Evolutionary conservation across 2,329 filamentous ascomycete genomes (phyloP), one percentile per base, ranked within the genome.

Genomic region (Cyanodermella asteris): DNA sequence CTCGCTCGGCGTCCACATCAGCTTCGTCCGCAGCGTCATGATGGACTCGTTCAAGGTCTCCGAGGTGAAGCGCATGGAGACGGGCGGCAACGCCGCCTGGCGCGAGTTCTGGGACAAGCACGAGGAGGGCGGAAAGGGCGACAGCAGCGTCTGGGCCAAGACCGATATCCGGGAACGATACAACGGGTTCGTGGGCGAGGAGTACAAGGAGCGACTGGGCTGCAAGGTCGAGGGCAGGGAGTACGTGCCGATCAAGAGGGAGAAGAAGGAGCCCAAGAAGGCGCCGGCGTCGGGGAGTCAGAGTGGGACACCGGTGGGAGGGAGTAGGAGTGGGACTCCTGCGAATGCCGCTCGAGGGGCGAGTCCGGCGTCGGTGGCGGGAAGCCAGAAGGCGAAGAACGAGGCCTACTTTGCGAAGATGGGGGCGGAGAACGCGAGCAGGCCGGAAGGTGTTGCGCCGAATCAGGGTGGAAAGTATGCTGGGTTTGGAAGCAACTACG

Each of bases 11-110:
- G 87, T 97, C 18, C 87, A 97, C 58, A 91, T 97, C 49, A 91
- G 81, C 46, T 97, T 97, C 54, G 82, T 97, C 35, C 75, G 87
- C 31, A 87, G 76, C 42, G 87, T 94, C 43, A 91, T 80, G 33
- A 97, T 97, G 87, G 87, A 97, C 55, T 81, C 81, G 29, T 94
- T 97, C 60, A 97, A 97, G 50, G 67, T 70, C 35, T 64, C 65
- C 40, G 87, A 97, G 52, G 84, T 94, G 41, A 72, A 78, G 50
- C 74, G 82, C 37, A 94, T 97, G 87, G 69, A 82, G 30, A 59
- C 75, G 13, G 87, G 84, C 22, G 87, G 87, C 27, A 97, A 97
- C 51, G 70, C 74, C 32, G 64, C 70, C 10, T 94, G 81, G 73
- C 72, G 73, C 38, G 56, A 63, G 13, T 94, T 93, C 53, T 97